These are phyloP conservation scores for Geosmithia putterillii DNA, from an alignment of 2,329 filamentous ascomycete genomes.

Conservation along the genomic window DNA sequence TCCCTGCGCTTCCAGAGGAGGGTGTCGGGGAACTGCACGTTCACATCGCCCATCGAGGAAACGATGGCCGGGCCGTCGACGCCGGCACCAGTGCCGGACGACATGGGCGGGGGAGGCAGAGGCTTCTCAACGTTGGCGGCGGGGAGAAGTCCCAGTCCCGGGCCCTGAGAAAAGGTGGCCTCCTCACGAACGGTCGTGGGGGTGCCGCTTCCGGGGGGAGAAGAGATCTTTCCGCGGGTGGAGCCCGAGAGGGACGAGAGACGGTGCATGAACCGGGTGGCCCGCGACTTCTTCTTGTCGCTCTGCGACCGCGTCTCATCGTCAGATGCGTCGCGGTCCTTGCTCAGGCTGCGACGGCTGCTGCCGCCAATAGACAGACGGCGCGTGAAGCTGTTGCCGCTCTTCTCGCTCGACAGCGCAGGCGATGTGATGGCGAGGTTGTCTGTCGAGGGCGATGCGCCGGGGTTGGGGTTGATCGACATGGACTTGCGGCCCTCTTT, in stretches of 20 bases:
- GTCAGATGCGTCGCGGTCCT: constrained; percentile 27
- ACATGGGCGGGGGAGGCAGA: background rate
- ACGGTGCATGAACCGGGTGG: constrained; percentile 46
- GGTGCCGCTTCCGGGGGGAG: constrained; percentile 27
- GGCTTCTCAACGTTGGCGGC: constrained; percentile 1
- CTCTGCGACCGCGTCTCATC: constrained; percentile 27
- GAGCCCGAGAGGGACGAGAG: constrained; percentile 40
- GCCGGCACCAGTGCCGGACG: too few relatives aligned
- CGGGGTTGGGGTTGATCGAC: constrained; percentile 10
- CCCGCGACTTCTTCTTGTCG: constrained; percentile 37
- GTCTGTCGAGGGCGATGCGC: constrained; percentile 30
- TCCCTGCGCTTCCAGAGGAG: constrained; percentile 92
- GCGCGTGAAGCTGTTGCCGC: constrained; percentile 27
- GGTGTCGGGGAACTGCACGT: constrained; percentile 94
- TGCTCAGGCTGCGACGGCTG: constrained; percentile 16
- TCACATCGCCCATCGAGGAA: constrained; percentile 75
- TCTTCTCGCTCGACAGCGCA: constrained; percentile 3
- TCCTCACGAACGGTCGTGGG: constrained; percentile 37
- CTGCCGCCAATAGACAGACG: constrained; percentile 40
- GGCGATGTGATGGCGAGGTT: constrained; percentile 8
- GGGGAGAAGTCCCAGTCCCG: too few relatives aligned
- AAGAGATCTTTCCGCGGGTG: constrained; percentile 29
- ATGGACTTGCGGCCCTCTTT: constrained; percentile 44
- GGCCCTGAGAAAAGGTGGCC: too few relatives aligned
- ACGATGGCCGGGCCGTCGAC: constrained; percentile 35